These are phyloP conservation scores for Trichoderma cornu-damae DNA, from an alignment of 2,329 filamentous ascomycete genomes.

Conservation along the genomic window DNA sequence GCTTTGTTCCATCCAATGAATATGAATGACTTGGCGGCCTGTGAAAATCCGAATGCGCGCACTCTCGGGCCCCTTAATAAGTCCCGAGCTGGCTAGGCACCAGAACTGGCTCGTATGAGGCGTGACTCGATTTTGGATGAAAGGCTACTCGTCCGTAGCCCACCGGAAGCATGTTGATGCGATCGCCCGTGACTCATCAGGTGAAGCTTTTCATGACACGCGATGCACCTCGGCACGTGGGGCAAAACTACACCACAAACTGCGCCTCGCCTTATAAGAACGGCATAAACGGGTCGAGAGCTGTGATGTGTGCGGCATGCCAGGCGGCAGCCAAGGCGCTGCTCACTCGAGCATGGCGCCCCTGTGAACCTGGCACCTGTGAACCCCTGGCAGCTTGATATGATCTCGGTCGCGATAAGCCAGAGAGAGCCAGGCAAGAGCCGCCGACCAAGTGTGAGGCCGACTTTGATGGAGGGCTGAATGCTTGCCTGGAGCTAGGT, in stretches of 20 bases:
- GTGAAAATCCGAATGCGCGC: slow-evolving; percentile 3
- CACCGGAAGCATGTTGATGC: not conserved
- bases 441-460: not conserved
- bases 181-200: slow-evolving; percentile 13
- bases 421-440: not conserved
- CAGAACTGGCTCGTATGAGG: not conserved
- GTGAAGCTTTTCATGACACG: slow-evolving; percentile 1
- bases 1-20: too few relatives aligned
- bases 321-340: slow-evolving; percentile 15
- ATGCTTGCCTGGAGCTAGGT: slow-evolving; percentile 12
- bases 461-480: not conserved
- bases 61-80: slow-evolving; percentile 7
- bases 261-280: slow-evolving; percentile 21
- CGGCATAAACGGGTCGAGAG: slow-evolving; percentile 7
- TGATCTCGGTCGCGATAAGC: not conserved
- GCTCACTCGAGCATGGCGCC: slow-evolving; percentile 19
- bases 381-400: not conserved
- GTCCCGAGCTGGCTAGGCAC: slow-evolving; percentile 9
- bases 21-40: not conserved
- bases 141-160: not conserved
- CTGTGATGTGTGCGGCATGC: not conserved
- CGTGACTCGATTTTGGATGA: not conserved
- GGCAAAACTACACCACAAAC: slow-evolving; percentile 23
- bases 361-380: slow-evolving; percentile 15
- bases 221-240: slow-evolving; percentile 6